Conservation (phyloP, 805 yeast genomes). For the Komagataella pseudopastoris region DNA sequence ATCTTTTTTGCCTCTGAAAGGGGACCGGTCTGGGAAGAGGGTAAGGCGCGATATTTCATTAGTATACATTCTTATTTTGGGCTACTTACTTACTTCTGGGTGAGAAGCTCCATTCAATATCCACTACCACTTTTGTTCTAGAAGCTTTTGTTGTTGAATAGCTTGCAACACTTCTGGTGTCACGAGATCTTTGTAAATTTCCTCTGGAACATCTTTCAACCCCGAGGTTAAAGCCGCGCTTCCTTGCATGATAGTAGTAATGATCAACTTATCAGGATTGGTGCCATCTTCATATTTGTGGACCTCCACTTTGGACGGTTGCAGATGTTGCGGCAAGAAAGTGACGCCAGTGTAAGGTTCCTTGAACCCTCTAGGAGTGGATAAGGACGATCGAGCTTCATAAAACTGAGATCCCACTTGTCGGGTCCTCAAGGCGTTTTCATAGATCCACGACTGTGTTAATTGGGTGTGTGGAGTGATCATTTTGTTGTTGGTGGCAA, state of each 20-base stretch:
- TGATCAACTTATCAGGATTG: slow-evolving; percentile 20
- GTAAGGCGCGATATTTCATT: background rate
- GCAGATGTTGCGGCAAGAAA: slow-evolving; percentile 64
- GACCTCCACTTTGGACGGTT: slow-evolving; percentile 37
- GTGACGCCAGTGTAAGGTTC: slow-evolving; percentile 80
- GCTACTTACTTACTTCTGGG: background rate
- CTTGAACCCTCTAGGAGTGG: slow-evolving; percentile 38
- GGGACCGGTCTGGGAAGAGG: background rate
- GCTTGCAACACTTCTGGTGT: slow-evolving; percentile 46
- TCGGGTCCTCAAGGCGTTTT: slow-evolving; percentile 68
- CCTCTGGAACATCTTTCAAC: slow-evolving; percentile 40
- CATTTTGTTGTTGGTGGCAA: slow-evolving; percentile 6
- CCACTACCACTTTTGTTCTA: slow-evolving; percentile 19
- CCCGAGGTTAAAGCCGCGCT: slow-evolving; percentile 36
- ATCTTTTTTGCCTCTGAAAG: background rate
- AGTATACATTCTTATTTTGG: background rate
- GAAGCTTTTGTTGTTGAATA: slow-evolving; percentile 44
- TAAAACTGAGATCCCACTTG: slow-evolving; percentile 53
- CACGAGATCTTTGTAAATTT: slow-evolving; percentile 42
- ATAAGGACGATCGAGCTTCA: slow-evolving; percentile 39
- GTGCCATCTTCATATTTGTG: slow-evolving; percentile 14
- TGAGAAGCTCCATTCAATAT: background rate
- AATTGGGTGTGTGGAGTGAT: slow-evolving; percentile 15
- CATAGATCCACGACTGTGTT: slow-evolving; percentile 67
- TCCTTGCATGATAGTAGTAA: slow-evolving; percentile 35